These are phyloP conservation scores for Ilex paraguariensis DNA, from an alignment of 305 asterid species.

Conservation along the genomic window DNA sequence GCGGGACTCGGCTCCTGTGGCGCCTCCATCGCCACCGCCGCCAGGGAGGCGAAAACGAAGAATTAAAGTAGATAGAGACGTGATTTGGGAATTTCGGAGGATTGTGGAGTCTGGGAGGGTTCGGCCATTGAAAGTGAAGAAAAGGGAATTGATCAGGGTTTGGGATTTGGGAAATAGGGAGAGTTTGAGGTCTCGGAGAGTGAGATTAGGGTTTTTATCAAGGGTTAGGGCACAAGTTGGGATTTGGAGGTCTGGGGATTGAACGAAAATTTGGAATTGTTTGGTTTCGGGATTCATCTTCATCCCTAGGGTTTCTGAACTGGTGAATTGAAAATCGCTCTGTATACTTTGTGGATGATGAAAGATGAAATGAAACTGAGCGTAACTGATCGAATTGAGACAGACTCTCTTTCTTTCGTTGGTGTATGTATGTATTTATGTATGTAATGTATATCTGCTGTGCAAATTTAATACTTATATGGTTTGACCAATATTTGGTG, in stretches of 20 bases:
- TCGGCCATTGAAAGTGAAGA: constrained; percentile 65
- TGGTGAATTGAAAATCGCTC: too few relatives aligned
- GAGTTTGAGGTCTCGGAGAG: constrained; percentile 46
- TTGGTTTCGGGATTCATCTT: constrained; percentile 11
- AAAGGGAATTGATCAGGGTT: constrained; percentile 24
- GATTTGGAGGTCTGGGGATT: constrained; percentile 52
- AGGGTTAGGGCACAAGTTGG: constrained; percentile 45
- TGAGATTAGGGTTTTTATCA: constrained; percentile 49
- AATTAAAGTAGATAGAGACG: constrained; percentile 59
- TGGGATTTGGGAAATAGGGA: constrained; percentile 35
- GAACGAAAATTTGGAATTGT: constrained; percentile 52
- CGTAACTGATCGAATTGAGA: too few relatives aligned
- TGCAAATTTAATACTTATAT: too few relatives aligned
- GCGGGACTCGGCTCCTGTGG: constrained; percentile 93
- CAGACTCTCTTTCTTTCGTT: too few relatives aligned
- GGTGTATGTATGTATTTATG: too few relatives aligned
- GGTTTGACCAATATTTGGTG: too few relatives aligned
- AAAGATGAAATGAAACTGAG: too few relatives aligned
- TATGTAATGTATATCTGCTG: too few relatives aligned
- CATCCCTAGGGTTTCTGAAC: too few relatives aligned
- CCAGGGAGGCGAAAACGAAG: constrained; percentile 57
- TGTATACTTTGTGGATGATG: too few relatives aligned
- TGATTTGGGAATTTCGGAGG: constrained; percentile 22
- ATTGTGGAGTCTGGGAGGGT: constrained; percentile 44
- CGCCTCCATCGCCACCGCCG: constrained; percentile 97